A percentile compares a stretch with the other conserved stretches of the same genome.
Evolutionary conservation across 1,284 basidiomycete genomes (phyloP).

Genomic region (Melampsora medusae): DNA sequence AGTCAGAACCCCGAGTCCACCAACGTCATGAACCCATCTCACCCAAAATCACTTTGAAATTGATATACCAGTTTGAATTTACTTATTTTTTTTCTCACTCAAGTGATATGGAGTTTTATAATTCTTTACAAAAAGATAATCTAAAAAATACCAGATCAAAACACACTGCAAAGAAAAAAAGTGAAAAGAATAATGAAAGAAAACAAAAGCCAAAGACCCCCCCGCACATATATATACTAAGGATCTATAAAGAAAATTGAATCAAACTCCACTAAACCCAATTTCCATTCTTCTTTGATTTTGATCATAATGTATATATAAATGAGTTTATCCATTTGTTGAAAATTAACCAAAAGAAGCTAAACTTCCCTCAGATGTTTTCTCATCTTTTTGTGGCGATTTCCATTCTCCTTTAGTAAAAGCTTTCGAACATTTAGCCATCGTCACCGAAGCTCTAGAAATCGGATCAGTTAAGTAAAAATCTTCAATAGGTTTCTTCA

Average conservation of each 20-base stretch:
- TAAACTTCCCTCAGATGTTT: background rate
- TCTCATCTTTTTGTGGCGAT: constrained; percentile 59
- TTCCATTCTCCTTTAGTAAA: constrained; percentile 66
- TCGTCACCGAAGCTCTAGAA: constrained; percentile 66
- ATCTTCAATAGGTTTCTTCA: constrained; percentile 81
- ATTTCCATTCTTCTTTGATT: background rate
- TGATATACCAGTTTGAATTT: too few species aligned
- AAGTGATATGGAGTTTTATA: too few species aligned
- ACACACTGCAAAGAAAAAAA: too few species aligned
- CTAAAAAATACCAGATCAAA: too few species aligned
- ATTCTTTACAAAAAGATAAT: too few species aligned
- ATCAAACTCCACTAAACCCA: background rate
- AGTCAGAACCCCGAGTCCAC: too few species aligned
- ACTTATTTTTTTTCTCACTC: too few species aligned
- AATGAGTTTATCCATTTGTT: background rate
- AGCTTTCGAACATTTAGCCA: constrained; percentile 76
- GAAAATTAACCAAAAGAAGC: constrained; percentile 4
- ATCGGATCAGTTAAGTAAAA: constrained; percentile 92
- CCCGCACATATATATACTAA: background rate
- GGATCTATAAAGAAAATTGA: background rate
- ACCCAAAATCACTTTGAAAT: too few species aligned
- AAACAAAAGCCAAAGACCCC: background rate
- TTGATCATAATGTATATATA: background rate
- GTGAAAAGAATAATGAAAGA: background rate
- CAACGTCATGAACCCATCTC: too few species aligned